Base-by-base conservation (phyloP, 176 grass and related monocot genomes). In the Oryza glaberrima region DNA sequence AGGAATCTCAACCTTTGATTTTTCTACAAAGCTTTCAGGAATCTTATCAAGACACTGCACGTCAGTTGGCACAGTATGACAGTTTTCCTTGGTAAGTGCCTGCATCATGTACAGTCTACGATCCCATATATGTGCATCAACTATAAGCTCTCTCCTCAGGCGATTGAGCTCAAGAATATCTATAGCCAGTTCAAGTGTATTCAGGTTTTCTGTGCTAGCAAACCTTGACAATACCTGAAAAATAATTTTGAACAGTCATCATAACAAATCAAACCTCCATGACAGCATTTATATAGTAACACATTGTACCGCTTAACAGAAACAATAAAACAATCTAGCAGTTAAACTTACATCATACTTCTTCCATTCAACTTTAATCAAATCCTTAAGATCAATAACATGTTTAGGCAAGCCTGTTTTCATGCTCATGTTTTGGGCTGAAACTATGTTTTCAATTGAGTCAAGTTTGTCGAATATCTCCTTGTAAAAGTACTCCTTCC, bases 131-230 rank as follows among this genome's bases (percentile, higher is more conserved):
- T 89, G 83, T 23, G 84, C 81, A 90, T 96, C 91, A 87, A 86
- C 64, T 83, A 92, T 44, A 82, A 99, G 90, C 49, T 81, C 85
- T 64, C 78, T 88, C 52, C 88, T 99, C 81, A 92, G 70, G 20
- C 32, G 81, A 73, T 99, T 98, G 67, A 99, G 86, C 60, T 92
- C 90, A 83, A 99, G 86, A 90, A 99, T 87, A 90, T 99, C 96
- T 77, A 89, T 61, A 58, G 70, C 63, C 80, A 61, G 61, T 84
- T 90, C 81, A 82, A 46, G 47, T 65, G 51, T 63, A 61, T 92
- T 85, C 25, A 89, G 69, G 25, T 76, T 87, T 75, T 90, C 83
- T 75, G 82, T 70, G 49, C 34, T 87, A 81, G 79, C 72, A 75
- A 83, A 83, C 25, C 77, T 80, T 14, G 82, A 79, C 22, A 87